Base-by-base conservation (phyloP, 2,329 filamentous ascomycete genomes). In the Sphaerulina musiva region DNA sequence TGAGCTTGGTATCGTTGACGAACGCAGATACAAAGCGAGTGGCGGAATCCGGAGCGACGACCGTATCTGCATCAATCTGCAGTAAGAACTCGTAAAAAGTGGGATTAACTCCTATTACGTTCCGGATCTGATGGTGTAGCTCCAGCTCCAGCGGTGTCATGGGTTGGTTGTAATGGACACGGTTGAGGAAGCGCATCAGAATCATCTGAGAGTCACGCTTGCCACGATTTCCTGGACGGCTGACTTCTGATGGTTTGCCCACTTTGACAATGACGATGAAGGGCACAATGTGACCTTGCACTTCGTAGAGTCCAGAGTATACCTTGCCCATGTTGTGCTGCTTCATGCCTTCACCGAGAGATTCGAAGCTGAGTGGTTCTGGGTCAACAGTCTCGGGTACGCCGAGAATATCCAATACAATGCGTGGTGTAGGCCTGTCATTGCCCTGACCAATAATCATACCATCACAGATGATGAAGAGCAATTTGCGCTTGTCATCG, bases 391-490 rank as follows among this genome's bases (percentile, higher is more conserved):
- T 88, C 64, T 96, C 91, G 1, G 90, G 87, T 31, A 98, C 93
- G 60, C 93, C 93, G 5, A 98, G 79, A 76, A 98, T 98, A 66
- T 98, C 93, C 51, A 98, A 80, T 23, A 98, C 91, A 62, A 98
- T 98, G 58, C 91, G 84, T 42, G 93, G 93, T 0, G 93, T 98
- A 6, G 93, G 89, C 58, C 90, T 83, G 70, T 98, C 93, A 73
- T 98, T 98, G 67, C 93, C 93, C 74, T 96, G 91, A 66, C 93
- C 93, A 62, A 98, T 95, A 76, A 98, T 98, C 92, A 98, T 97
- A 73, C 93, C 93, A 68, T 98, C 93, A 67, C 93, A 98, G 60
- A 98, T 79, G 58, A 98, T 80, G 61, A 95, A 83, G 26, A 98
- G 78, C 10, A 98, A 80, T 77, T 98, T 98, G 67, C 93, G 89